Conservation (phyloP, 23 red algal genomes). For the Gracilaria vermiculophylla region DNA sequence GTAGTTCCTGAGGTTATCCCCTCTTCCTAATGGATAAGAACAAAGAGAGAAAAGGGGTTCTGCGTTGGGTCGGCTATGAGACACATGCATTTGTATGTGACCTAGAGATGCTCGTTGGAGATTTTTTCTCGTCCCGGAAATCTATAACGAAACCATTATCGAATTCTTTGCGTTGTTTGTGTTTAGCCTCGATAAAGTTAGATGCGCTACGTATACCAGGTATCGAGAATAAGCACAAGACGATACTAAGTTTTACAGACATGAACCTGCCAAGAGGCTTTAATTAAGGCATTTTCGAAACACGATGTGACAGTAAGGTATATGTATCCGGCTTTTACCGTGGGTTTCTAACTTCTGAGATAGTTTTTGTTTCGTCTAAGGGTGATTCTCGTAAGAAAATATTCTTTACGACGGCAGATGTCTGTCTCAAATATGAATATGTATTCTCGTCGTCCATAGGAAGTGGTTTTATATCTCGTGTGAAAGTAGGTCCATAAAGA, state of each 20-base stretch:
- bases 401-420: neutral
- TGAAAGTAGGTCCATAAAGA: conserved; percentile 27
- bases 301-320: neutral
- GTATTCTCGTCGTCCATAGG: conserved; percentile 21
- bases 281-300: neutral
- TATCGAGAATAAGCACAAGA: neutral
- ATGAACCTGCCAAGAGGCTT: neutral
- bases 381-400: neutral
- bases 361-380: neutral
- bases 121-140: neutral
- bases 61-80: neutral
- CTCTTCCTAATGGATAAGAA: neutral
- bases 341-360: neutral
- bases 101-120: neutral
- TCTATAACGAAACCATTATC: neutral
- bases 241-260: neutral
- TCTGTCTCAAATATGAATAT: neutral
- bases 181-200: neutral
- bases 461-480: neutral
- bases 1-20: neutral
- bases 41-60: neutral
- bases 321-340: neutral
- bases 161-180: neutral
- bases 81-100: neutral
- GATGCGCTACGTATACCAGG: neutral